Evolutionary conservation across 768 basidiomycete species (phyloP), one percentile per base, ranked within the genome.

Genomic region (Roridomyces roridus): DNA sequence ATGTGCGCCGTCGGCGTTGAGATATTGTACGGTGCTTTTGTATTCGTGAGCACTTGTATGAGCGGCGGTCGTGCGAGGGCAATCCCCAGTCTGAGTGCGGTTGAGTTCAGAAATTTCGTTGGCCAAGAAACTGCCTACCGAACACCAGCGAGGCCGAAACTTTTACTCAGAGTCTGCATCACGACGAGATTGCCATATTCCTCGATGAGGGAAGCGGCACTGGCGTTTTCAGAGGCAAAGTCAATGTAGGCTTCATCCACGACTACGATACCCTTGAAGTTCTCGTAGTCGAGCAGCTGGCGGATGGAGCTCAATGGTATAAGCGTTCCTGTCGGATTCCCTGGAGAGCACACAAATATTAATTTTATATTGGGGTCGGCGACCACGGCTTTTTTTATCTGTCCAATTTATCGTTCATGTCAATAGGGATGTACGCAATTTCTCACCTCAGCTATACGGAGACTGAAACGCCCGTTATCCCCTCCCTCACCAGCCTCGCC

Each of bases 221-320:
- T 90, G 25, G 80, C 73, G 17, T 77, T 79, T 9, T 78, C 70
- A 0, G 80, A 80, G 0, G 91, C 85, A 66, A 98, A 99, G 71
- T 99, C 97, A 68, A 98, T 91, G 74, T 99, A 98, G 0, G 97
- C 97, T 72, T 99, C 97, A 67, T 99, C 97, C 6, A 98, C 88
- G 25, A 96, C 82, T 34, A 98, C 88, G 59, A 99, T 86, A 8
- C 97, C 97, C 63, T 87, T 92, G 83, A 92, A 98, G 0, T 79
- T 77, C 9, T 86, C 80, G 71, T 91, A 91, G 26, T 94, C 87
- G 23, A 96, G 77, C 15, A 98, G 72, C 10, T 80, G 66, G 1
- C 85, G 81, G 55, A 98, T 78, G 12, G 87, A 81, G 10, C 80
- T 66, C 23, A 96, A 82, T 0, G 93, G 82, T 48, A 98, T 85